A percentile compares a stretch with the other conserved stretches of the same genome.
Evolutionary conservation across 495 filamentous ascomycete genomes (phyloP).

Genomic region (Penicillium nucicola): DNA sequence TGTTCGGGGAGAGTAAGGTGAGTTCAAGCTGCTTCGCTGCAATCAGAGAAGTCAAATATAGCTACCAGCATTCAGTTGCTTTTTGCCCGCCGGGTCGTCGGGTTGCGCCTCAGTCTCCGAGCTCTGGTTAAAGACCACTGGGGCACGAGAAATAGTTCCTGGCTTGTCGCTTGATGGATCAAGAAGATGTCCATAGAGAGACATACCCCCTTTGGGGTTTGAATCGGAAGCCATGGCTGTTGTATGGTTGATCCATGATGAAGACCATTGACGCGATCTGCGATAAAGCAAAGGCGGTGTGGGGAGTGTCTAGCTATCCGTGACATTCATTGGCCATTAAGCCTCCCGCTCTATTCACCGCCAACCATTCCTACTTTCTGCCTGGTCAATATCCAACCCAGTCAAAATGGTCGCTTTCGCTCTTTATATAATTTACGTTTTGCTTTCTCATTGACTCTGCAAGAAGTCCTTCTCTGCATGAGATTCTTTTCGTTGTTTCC

Average conservation of each 20-base stretch:
- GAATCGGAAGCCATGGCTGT: conserved; percentile 36
- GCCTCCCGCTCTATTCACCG: too few relatives aligned
- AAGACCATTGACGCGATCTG: too few relatives aligned
- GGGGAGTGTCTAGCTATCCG: too few relatives aligned
- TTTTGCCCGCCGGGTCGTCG: conserved; percentile 63
- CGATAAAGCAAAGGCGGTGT: too few relatives aligned
- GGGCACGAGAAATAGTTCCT: conserved; percentile 70
- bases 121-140: conserved; percentile 69
- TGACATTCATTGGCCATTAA: too few relatives aligned
- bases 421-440: too few relatives aligned
- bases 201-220: conserved; percentile 39
- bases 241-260: background rate
- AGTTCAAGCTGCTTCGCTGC: conserved; percentile 40
- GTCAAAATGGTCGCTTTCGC: too few relatives aligned
- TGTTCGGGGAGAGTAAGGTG: conserved; percentile 43
- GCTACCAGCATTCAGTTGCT: conserved; percentile 73
- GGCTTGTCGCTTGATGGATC: conserved; percentile 50
- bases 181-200: conserved; percentile 65
- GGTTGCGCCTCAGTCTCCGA: conserved; percentile 45
- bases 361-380: too few relatives aligned
- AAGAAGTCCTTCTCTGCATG: too few relatives aligned
- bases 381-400: too few relatives aligned
- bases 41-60: conserved; percentile 23
- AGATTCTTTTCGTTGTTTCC: too few relatives aligned
- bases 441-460: too few relatives aligned